Evolutionary conservation across 2,329 filamentous ascomycete species (phyloP).

Genomic region (Xylaria arbuscula): DNA sequence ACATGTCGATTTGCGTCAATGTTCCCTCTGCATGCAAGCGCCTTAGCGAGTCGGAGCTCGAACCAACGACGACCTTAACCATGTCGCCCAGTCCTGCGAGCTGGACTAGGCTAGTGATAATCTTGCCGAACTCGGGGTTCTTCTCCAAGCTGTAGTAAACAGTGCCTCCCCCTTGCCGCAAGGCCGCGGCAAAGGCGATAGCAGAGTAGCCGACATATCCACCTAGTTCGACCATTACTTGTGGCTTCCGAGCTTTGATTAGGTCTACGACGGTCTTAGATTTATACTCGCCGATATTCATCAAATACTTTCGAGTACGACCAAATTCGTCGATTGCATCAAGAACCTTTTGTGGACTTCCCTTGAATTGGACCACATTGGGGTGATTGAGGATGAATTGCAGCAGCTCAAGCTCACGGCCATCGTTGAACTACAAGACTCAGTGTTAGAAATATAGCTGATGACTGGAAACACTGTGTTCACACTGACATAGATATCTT

Average conservation of each 20-base stretch:
- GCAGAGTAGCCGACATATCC: constrained; percentile 86
- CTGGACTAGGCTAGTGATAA: constrained; percentile 75
- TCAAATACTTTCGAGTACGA: constrained; percentile 74
- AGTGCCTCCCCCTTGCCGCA: constrained; percentile 71
- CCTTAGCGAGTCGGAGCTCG: constrained; percentile 73
- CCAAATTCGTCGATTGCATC: constrained; percentile 77
- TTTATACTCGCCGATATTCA: constrained; percentile 83
- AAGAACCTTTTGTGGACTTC: constrained; percentile 72
- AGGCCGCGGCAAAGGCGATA: constrained; percentile 76
- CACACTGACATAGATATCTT: constrained; percentile 53
- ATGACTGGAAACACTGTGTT: neutral
- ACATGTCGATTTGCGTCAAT: constrained; percentile 72
- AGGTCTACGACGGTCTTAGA: constrained; percentile 76
- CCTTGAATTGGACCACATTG: constrained; percentile 71
- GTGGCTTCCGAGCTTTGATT: constrained; percentile 73
- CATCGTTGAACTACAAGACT: constrained; percentile 68
- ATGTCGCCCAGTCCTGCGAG: constrained; percentile 78
- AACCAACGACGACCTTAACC: constrained; percentile 76
- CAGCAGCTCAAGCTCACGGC: constrained; percentile 78
- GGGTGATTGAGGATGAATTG: constrained; percentile 73
- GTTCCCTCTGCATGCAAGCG: constrained; percentile 65
- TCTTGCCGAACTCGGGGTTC: constrained; percentile 78
- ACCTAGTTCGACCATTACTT: constrained; percentile 80
- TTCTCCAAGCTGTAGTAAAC: constrained; percentile 78
- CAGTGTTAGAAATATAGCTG: neutral